Conservation (phyloP, 306 rosid genomes). For the Lablab purpureus region DNA sequence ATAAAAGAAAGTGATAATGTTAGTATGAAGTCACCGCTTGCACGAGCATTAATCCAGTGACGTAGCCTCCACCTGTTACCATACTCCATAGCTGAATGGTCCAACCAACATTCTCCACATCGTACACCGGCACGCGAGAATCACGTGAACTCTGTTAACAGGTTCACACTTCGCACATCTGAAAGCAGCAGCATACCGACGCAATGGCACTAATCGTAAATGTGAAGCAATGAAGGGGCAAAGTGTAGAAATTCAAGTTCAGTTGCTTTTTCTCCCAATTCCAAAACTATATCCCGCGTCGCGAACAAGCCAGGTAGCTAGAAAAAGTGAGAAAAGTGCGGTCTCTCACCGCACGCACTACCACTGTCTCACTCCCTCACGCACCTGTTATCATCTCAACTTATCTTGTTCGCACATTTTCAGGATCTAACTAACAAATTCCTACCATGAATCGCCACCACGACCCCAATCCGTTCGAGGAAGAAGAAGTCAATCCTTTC, state of each 20-base stretch:
- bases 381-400: constrained; percentile 4
- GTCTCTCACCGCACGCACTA: constrained; percentile 38
- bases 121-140: constrained; percentile 15
- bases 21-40: neutral
- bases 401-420: constrained; percentile 45
- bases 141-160: constrained; percentile 39
- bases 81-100: neutral
- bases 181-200: constrained; percentile 36
- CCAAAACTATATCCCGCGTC: constrained; percentile 63
- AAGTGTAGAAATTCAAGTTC: constrained; percentile 24
- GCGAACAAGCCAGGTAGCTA: constrained; percentile 33
- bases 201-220: constrained; percentile 36
- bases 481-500: constrained; percentile 92
- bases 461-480: constrained; percentile 96
- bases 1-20: neutral
- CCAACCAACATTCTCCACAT: constrained; percentile 23
- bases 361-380: constrained; percentile 24
- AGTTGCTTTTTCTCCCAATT: neutral
- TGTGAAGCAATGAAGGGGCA: constrained; percentile 23
- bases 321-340: constrained; percentile 47
- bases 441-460: constrained; percentile 81
- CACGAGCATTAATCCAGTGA: neutral
- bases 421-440: constrained; percentile 61
- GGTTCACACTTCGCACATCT: constrained; percentile 8
- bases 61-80: neutral